Conservation (phyloP, 2,329 filamentous ascomycete genomes). For the Colletotrichum sp. region DNA sequence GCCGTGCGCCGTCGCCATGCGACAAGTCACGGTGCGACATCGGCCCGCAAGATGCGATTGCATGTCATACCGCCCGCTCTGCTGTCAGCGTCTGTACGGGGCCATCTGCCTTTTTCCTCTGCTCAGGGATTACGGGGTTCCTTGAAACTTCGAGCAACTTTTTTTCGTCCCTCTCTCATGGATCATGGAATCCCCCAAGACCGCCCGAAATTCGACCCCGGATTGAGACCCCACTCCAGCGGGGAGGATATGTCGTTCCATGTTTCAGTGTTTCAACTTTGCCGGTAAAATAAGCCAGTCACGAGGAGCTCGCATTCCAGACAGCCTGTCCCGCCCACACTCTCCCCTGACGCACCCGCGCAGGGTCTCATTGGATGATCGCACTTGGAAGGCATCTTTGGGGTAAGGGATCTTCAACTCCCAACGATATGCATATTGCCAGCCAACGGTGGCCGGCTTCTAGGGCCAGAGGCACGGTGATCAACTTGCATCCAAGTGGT, state of each 20-base stretch:
- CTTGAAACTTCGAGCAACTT: background rate
- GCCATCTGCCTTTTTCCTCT: background rate
- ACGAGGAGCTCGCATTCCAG: background rate
- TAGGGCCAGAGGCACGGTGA: background rate
- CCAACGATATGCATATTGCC: background rate
- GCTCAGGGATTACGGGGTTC: background rate
- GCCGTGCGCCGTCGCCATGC: constrained; percentile 7
- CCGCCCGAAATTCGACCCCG: constrained; percentile 16
- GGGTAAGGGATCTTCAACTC: background rate
- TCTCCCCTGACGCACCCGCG: background rate
- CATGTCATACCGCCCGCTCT: background rate
- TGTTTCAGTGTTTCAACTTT: constrained; percentile 23
- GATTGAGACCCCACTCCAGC: constrained; percentile 8
- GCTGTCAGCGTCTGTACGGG: background rate
- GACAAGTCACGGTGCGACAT: constrained; percentile 1
- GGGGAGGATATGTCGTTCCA: constrained; percentile 10
- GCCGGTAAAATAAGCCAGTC: constrained; percentile 9
- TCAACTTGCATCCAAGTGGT: background rate
- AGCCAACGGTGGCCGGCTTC: background rate
- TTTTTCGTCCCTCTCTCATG: background rate
- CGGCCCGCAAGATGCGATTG: background rate
- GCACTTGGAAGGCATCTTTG: background rate
- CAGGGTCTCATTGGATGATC: background rate
- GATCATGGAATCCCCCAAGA: background rate
- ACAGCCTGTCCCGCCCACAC: background rate